Conservation (phyloP, 805 yeast genomes). For the Kregervanrija fluxuum region DNA sequence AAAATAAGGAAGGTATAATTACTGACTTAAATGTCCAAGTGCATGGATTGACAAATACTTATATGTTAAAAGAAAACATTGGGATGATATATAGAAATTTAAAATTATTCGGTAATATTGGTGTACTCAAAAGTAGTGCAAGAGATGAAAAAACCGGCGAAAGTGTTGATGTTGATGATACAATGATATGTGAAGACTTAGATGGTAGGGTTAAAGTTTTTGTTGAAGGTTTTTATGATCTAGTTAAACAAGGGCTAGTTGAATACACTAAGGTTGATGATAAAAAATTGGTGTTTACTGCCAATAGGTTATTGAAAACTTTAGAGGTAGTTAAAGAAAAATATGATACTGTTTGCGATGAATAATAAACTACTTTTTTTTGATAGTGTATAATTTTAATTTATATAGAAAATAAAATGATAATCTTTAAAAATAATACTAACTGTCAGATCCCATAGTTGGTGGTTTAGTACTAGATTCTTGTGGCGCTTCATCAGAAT, state of each 20-base stretch:
- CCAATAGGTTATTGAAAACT: conserved; percentile 12
- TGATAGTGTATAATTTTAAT: no score
- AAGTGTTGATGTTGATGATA: conserved; percentile 8
- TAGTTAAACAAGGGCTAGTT: conserved; percentile 43
- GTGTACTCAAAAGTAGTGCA: not conserved
- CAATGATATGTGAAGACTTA: conserved; percentile 46
- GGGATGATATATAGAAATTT: conserved; percentile 41
- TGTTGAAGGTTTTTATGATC: conserved; percentile 42
- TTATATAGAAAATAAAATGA: no score
- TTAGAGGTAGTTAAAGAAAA: conserved; percentile 12
- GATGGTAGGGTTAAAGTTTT: conserved; percentile 48
- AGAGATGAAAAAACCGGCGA: not conserved
- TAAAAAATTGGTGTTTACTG: conserved; percentile 13
- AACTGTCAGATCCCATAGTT: no score
- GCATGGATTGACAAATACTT: conserved; percentile 45
- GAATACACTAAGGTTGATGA: conserved; percentile 49
- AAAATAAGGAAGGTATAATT: conserved; percentile 1
- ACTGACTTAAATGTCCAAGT: conserved; percentile 11
- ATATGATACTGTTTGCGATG: conserved; percentile 12
- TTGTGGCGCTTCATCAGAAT: conserved; percentile 19
- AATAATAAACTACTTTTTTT: not conserved
- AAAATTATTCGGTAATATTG: conserved; percentile 40
- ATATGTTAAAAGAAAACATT: conserved; percentile 41
- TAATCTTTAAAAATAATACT: no score
- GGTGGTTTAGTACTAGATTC: conserved; percentile 13